Base-by-base conservation (phyloP, 164 flowering plant species). In the Saururus chinensis region DNA sequence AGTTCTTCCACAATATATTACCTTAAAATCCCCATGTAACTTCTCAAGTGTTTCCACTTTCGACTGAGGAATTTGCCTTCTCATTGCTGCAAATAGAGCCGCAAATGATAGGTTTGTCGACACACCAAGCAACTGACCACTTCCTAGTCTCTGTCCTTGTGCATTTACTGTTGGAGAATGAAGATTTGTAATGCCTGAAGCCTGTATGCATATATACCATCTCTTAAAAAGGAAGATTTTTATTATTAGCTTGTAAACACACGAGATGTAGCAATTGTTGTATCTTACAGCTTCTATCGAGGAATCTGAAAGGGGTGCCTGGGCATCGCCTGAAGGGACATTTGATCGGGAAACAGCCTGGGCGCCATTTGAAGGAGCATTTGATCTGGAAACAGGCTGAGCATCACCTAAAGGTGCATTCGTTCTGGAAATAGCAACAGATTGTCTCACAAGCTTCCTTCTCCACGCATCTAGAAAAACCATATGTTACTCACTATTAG, bases 21-120 rank as follows among this genome's bases (percentile, higher is more conserved):
- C 85, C 80, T 68, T 74, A 62, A 16, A 76, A 22, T 64, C 51
- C 45, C 19, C 57, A 51, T 62, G 68, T 35, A 68, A 45, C n/a
- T 48, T 53, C 61, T 60, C 66, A 42, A 75, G 53, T 20, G 60
- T 59, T 57, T n/a, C 23, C 48, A 66, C 12, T 52, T 40, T 70
- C 0, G 71, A 49, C 7, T 37, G 42, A 56, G 76, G 70, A 54
- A 72, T 67, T 11, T 55, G 59, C 23, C 59, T 51, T 62, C 53
- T 60, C 49, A 76, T 51, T 40, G 52, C 61, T 12, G 66, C 13
- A 40, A 56, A 67, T 20, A 67, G 37, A 55, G 25, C 30, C 16
- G 56, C 56, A 49, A 67, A 67, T 21, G 65, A 45, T 45, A 57
- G 6, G 35, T 12, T 57, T 30, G 66, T 20, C 22, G 61, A 21